phyloP scores from a whole-genome alignment of 164 flowering plant species.

The Buxus sempervirens region DNA sequence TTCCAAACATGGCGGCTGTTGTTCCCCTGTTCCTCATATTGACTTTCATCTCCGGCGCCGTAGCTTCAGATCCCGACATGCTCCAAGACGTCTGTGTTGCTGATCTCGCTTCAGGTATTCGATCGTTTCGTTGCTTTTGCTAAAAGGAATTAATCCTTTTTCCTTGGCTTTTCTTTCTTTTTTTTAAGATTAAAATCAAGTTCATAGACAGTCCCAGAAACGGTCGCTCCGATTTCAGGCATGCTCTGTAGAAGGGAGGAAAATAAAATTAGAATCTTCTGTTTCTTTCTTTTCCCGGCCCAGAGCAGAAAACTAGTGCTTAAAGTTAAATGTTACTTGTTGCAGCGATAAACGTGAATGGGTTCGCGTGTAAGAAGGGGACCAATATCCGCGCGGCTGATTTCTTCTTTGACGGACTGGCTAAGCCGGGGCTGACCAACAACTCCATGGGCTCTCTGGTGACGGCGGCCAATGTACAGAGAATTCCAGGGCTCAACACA shows the following conservation, averaged over 20 bases:
- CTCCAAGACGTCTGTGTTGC: conserved; percentile 73
- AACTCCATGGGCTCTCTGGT: conserved; percentile 42
- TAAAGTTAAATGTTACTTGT: too few relatives aligned
- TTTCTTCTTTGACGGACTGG: conserved; percentile 41
- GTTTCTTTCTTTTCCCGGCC: too few relatives aligned
- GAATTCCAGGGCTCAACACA: conserved; percentile 55
- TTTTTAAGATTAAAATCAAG: background rate
- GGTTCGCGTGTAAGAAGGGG: conserved; percentile 38
- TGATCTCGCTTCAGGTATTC: conserved; percentile 46
- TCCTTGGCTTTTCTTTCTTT: background rate
- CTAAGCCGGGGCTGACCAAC: conserved; percentile 38
- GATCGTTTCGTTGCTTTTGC: too few relatives aligned
- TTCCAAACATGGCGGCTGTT: background rate
- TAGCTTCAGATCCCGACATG: conserved; percentile 47
- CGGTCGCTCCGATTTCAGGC: too few relatives aligned
- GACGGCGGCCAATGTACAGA: conserved; percentile 36
- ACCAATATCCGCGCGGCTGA: conserved; percentile 26
- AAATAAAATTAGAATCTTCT: too few relatives aligned
- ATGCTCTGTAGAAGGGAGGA: too few relatives aligned
- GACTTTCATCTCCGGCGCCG: conserved; percentile 16
- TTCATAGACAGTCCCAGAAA: background rate
- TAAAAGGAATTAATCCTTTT: too few relatives aligned
- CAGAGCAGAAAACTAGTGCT: too few relatives aligned
- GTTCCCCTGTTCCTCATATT: conserved; percentile 15
- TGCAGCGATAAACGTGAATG: conserved; percentile 45